A percentile compares a stretch with the other conserved stretches of the same genome.
Evolutionary conservation across 345 rosid species (phyloP).

Genomic region (Eucalyptus cladocalyx): DNA sequence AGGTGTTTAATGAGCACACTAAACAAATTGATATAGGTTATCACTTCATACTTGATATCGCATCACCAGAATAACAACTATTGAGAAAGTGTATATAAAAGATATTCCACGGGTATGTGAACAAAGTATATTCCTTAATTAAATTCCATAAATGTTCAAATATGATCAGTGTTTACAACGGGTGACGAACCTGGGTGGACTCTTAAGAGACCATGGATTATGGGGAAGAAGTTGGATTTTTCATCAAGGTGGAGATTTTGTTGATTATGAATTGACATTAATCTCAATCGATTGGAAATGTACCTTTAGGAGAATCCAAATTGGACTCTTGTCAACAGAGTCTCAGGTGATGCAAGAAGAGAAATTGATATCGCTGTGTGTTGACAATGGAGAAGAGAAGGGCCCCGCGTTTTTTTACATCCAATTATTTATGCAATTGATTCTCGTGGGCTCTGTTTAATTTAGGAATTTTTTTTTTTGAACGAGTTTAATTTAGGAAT

Average conservation of each 20-base stretch:
- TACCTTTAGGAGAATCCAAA: neutral
- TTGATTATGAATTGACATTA: neutral
- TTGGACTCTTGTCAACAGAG: neutral
- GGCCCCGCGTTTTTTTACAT: neutral
- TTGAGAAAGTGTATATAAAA: neutral
- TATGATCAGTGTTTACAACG: accelerated
- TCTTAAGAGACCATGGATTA: neutral
- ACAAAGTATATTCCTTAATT: neutral
- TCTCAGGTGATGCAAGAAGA: neutral
- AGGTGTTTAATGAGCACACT: neutral
- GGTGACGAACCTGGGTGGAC: neutral
- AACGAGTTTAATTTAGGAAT: neutral
- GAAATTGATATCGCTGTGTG: neutral
- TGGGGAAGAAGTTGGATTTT: neutral
- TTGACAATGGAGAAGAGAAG: neutral
- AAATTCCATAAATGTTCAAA: neutral
- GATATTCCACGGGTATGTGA: neutral
- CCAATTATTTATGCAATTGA: neutral
- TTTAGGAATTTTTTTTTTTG: neutral
- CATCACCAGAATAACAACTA: neutral
- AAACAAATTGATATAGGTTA: neutral
- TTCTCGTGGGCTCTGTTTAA: neutral
- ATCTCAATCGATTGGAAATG: neutral
- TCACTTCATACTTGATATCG: neutral
- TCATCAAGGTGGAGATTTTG: neutral